A percentile compares a stretch with the other conserved stretches of the same genome.
Evolutionary conservation across 306 rosid genomes (phyloP).

Genomic region (Lagenaria siceraria): DNA sequence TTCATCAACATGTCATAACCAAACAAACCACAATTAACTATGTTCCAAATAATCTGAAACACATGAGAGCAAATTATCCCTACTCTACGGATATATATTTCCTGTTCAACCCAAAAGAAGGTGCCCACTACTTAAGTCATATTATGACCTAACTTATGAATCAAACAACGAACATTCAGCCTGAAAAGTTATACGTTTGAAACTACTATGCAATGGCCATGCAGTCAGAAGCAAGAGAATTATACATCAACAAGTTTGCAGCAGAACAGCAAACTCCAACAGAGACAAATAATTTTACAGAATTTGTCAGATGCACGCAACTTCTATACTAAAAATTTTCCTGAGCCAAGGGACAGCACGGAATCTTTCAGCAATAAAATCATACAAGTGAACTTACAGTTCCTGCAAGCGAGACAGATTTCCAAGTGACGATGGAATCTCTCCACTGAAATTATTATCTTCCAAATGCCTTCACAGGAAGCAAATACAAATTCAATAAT

Average conservation of each 20-base stretch:
- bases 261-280: neutral
- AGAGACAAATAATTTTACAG: neutral
- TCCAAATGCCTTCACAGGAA: slow-evolving; percentile 59
- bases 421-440: slow-evolving; percentile 69
- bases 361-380: neutral
- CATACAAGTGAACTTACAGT: slow-evolving; percentile 46
- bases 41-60: neutral
- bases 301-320: neutral
- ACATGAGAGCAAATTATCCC: neutral
- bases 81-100: neutral
- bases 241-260: neutral
- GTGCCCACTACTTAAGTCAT: neutral
- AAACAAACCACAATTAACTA: neutral
- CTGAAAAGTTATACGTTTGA: neutral
- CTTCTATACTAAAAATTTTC: neutral
- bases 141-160: neutral
- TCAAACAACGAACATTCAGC: neutral
- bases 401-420: slow-evolving; percentile 41
- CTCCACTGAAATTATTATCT: slow-evolving; percentile 64
- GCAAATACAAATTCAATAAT: slow-evolving; percentile 2
- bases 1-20: neutral
- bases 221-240: neutral
- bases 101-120: neutral
- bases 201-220: neutral
- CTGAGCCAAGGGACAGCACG: neutral